Percentiles rank a stretch among this genome's conserved stretches.
Conservation (phyloP, 1,284 basidiomycete species). For the Apiotrichum veenhuisii region DNA sequence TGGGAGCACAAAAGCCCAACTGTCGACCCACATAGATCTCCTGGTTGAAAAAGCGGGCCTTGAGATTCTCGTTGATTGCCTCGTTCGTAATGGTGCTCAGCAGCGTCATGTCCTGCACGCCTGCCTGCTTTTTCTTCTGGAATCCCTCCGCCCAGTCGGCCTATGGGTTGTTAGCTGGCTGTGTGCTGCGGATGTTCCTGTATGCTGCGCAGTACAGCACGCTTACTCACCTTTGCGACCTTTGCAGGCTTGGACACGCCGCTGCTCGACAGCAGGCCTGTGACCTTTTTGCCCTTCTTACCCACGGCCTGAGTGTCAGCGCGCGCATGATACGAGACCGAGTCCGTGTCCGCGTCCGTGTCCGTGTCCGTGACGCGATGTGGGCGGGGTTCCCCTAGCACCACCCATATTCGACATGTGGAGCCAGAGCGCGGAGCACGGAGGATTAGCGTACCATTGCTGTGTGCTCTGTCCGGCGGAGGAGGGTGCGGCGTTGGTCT, state of each 20-base stretch:
- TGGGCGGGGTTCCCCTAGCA: not conserved
- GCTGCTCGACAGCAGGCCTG: conserved; percentile 60
- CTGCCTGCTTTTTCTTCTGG: conserved; percentile 97
- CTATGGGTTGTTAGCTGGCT: conserved; percentile 50
- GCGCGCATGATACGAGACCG: not conserved
- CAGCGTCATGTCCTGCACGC: conserved; percentile 98
- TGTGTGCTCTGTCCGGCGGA: not conserved
- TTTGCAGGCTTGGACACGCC: conserved; percentile 25
- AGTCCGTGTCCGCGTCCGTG: not conserved
- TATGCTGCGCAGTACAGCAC: no score
- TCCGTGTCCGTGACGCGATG: not conserved
- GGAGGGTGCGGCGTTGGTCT: not conserved
- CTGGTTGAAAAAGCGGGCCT: conserved; percentile 89
- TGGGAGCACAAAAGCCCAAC: not conserved
- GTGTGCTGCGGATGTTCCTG: not conserved
- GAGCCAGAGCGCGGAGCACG: no score
- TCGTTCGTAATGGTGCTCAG: conserved; percentile 97
- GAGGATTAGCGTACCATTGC: not conserved
- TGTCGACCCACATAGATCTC: conserved; percentile 74
- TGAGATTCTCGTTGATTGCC: conserved; percentile 94
- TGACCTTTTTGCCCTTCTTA: conserved; percentile 83
- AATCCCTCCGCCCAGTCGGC: conserved; percentile 98
- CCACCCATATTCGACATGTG: no score
- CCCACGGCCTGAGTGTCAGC: conserved; percentile 66
- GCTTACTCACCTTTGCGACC: conserved; percentile 17